These are phyloP conservation scores for Candida rishiriensis DNA, from an alignment of 805 yeast species.

Conservation along the genomic window DNA sequence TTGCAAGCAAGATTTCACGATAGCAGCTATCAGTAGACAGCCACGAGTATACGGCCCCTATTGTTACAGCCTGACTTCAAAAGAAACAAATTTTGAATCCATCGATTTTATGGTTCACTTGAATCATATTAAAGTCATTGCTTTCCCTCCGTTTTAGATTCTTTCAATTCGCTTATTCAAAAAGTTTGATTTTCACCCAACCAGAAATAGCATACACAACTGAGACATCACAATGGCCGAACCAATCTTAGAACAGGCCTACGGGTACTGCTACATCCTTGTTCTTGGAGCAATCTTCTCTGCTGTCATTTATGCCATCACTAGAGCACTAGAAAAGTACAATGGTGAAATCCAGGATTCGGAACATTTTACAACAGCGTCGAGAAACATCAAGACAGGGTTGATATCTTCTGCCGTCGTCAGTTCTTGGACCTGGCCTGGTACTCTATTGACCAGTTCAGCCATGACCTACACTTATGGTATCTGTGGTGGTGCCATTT, in stretches of 20 bases:
- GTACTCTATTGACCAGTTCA: constrained; percentile 23
- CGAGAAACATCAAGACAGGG: constrained; percentile 40
- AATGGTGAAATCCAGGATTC: constrained; percentile 37
- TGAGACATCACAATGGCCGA: constrained; percentile 10
- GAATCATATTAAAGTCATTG: too few relatives aligned
- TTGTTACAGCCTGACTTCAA: too few relatives aligned
- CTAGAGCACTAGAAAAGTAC: constrained; percentile 33
- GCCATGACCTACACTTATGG: constrained; percentile 22
- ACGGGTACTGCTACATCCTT: constrained; percentile 37
- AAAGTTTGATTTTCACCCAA: not conserved
- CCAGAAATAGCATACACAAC: not conserved
- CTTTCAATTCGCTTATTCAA: not conserved
- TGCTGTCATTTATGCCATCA: constrained; percentile 35
- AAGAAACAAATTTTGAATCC: too few relatives aligned
- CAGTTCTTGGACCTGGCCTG: constrained; percentile 35
- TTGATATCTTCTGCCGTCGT: constrained; percentile 40
- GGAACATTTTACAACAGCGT: constrained; percentile 43
- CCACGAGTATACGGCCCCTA: too few relatives aligned
- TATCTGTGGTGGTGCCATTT: constrained; percentile 16
- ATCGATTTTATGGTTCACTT: too few relatives aligned
- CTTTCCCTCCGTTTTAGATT: too few relatives aligned
- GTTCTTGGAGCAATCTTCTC: constrained; percentile 44
- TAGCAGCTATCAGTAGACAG: too few relatives aligned
- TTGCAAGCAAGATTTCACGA: too few relatives aligned
- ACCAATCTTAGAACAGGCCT: constrained; percentile 28